Evolutionary conservation across 495 filamentous ascomycete genomes (phyloP).

Genomic region (Neurospora sp.): DNA sequence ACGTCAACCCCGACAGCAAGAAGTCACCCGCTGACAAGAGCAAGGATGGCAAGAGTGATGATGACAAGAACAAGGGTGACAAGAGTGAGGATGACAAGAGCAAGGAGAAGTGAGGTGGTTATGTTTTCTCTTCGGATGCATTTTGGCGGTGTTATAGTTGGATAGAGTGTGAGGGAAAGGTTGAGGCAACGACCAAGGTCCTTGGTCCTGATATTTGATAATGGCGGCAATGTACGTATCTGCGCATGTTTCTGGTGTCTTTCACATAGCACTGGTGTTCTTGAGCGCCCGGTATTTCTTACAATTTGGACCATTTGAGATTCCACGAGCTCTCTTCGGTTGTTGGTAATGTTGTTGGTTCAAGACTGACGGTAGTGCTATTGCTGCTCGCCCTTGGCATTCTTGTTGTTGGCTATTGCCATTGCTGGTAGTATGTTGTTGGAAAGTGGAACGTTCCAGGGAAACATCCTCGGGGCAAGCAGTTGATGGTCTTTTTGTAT

Average conservation of each 20-base stretch:
- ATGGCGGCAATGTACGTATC: background rate
- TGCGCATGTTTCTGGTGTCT: background rate
- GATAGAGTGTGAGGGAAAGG: background rate
- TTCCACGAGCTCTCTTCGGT: background rate
- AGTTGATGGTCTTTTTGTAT: too few species aligned
- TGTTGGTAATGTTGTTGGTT: background rate
- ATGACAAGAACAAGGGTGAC: background rate
- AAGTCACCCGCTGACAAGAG: background rate
- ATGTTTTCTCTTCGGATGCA: background rate
- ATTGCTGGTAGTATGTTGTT: too few species aligned
- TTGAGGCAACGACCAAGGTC: background rate
- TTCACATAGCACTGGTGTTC: background rate
- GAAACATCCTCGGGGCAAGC: too few species aligned
- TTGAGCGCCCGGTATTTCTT: background rate
- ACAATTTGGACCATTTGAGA: background rate
- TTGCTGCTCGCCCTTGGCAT: too few species aligned
- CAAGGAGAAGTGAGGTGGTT: background rate
- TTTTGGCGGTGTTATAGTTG: background rate
- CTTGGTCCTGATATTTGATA: background rate
- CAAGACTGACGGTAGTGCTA: too few species aligned
- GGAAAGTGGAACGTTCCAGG: too few species aligned
- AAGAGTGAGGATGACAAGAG: conserved; percentile 4
- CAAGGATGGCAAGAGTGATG: background rate
- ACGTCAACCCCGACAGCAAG: background rate
- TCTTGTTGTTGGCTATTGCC: too few species aligned